Base-by-base conservation (phyloP, 495 filamentous ascomycete species). In the Apiosordaria backusii region DNA sequence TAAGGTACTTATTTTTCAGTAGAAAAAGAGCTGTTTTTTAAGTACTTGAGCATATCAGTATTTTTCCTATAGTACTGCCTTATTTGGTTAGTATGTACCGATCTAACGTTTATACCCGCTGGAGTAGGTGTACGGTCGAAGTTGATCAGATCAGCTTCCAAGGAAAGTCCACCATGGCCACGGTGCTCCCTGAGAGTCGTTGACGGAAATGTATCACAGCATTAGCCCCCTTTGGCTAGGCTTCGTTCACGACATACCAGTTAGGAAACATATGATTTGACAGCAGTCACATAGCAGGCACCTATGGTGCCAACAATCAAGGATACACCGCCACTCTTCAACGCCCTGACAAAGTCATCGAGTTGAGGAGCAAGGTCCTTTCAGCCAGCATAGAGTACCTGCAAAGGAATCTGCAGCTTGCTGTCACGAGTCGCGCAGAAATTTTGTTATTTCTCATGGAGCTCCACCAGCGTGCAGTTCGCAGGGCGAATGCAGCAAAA, bases 361-460 rank as follows among this genome's bases (percentile, higher is more conserved):
- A 61, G 7, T 45, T 26, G 50, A 16, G 25, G 18, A 26, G 54
- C 54, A n/a, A 61, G 45, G 26, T 15, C 50, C 45, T 21, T 40
- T 27, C 24, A 29, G 40, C 21, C 21, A 29, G 18, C 26, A 18
- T n/a, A 40, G 24, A 62, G 6, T 35, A 61, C 15, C 50, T 61
- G 54, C 40, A 52, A 57, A 60, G 21, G 24, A 52, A 59, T 29
- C 57, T 68, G 66, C 67, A 65, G 57, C 22, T 35, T 24, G 55
- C 52, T 35, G 63, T 68, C 67, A 65, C 67, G 67, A 57, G 67
- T 45, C 23, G 57, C 45, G 58, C 54, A 50, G 27, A 62, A 57
- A 60, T 50, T 35, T 58, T n/a, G 57, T 24, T 54, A 63, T 55
- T 52, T n/a, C 25, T 13, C 55, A 57, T 21, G 21, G 40, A 19